These are phyloP conservation scores for Trypanosoma melophagium DNA, from an alignment of 208 protist species.

Conservation along the genomic window DNA sequence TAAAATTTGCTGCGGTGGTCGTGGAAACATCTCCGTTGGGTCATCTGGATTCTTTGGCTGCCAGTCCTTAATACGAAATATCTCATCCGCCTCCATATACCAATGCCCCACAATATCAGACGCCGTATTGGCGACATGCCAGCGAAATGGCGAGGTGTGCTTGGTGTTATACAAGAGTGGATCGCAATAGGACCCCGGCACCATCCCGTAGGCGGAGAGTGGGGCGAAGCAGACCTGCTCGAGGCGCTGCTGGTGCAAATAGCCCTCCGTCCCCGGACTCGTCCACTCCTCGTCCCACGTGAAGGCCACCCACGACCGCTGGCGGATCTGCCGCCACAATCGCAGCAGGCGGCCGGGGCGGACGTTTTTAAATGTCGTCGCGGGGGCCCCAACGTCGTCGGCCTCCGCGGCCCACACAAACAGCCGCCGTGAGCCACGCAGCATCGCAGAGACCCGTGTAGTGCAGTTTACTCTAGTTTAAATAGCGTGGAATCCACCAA, in stretches of 20 bases:
- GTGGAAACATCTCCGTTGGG: constrained; percentile 88
- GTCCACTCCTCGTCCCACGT: constrained; percentile 89
- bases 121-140: constrained; percentile 79
- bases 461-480: too few relatives aligned
- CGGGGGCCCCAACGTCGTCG: constrained; percentile 76
- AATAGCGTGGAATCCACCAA: too few relatives aligned
- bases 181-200: constrained; percentile 88
- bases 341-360: constrained; percentile 78
- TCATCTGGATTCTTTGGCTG: constrained; percentile 87
- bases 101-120: constrained; percentile 89
- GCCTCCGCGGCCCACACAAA: constrained; percentile 87
- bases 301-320: constrained; percentile 79
- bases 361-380: constrained; percentile 90
- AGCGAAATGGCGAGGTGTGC: constrained; percentile 88
- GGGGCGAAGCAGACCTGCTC: constrained; percentile 90
- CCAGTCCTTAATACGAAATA: constrained; percentile 89
- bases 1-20: constrained; percentile 77
- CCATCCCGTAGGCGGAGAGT: constrained; percentile 87
- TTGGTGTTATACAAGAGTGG: constrained; percentile 92
- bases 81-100: constrained; percentile 90
- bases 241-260: constrained; percentile 84
- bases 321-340: constrained; percentile 85
- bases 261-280: constrained; percentile 72
- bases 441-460: constrained; percentile 31
- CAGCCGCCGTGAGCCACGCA: constrained; percentile 61